phyloP scores from a whole-genome alignment of 164 flowering plant genomes.

The Vitis rotundifolia region DNA sequence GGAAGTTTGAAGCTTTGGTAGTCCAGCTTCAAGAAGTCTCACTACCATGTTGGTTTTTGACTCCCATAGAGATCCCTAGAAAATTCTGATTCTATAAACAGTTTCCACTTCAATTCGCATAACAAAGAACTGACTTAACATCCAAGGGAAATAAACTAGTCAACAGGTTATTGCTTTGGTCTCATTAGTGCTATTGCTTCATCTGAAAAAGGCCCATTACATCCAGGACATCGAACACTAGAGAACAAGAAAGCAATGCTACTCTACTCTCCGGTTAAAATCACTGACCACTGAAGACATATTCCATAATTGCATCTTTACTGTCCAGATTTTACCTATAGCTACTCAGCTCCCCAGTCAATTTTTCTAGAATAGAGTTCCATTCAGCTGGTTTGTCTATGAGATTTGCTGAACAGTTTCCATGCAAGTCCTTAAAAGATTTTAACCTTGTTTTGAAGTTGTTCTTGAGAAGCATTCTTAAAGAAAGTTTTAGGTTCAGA shows the following conservation, averaged over 20 bases:
- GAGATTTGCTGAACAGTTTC: constrained; percentile 42
- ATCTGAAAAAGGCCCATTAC: constrained; percentile 82
- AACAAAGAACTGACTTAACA: neutral
- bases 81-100: constrained; percentile 91
- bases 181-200: constrained; percentile 98
- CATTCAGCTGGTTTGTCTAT: constrained; percentile 57
- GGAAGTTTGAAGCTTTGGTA: constrained; percentile 78
- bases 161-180: constrained; percentile 37
- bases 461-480: constrained; percentile 40
- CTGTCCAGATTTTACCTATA: constrained; percentile 23
- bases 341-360: constrained; percentile 31
- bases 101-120: constrained; percentile 92
- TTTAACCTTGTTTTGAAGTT: constrained; percentile 50
- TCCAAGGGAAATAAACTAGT: neutral
- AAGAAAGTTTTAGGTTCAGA: constrained; percentile 38
- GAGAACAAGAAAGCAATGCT: constrained; percentile 91
- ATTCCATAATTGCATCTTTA: constrained; percentile 81
- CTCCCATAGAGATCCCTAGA: constrained; percentile 96
- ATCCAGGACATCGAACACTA: constrained; percentile 97
- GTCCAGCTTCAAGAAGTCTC: constrained; percentile 83
- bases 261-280: constrained; percentile 86
- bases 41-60: constrained; percentile 67
- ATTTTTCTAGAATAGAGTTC: constrained; percentile 29
- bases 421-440: constrained; percentile 48
- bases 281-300: constrained; percentile 97